Conservation (phyloP, 345 rosid genomes). For the Euphorbia pulcherrima region DNA sequence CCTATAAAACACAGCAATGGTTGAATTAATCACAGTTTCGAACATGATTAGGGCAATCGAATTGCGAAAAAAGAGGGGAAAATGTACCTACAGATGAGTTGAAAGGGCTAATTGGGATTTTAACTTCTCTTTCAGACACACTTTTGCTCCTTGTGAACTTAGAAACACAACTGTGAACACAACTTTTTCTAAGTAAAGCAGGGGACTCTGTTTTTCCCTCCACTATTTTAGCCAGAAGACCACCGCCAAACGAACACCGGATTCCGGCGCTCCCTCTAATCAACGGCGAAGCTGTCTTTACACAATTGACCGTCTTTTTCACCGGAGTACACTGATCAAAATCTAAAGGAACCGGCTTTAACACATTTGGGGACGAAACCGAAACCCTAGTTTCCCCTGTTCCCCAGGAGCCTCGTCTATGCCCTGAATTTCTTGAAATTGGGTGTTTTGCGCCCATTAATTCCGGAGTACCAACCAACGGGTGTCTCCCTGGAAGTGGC, state of each 20-base stretch:
- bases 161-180: conserved; percentile 49
- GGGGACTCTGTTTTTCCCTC: conserved; percentile 60
- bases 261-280: conserved; percentile 46
- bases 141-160: conserved; percentile 81
- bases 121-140: conserved; percentile 59
- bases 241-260: conserved; percentile 76
- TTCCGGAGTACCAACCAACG: conserved; percentile 79
- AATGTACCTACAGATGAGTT: conserved; percentile 93
- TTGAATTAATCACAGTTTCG: too few species aligned
- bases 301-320: conserved; percentile 36
- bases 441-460: conserved; percentile 53
- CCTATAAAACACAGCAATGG: conserved; percentile 32
- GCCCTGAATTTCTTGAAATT: conserved; percentile 29
- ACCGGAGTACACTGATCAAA: conserved; percentile 84
- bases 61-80: conserved; percentile 19
- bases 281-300: conserved; percentile 57
- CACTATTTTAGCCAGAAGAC: conserved; percentile 53
- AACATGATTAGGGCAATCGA: background rate
- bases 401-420: conserved; percentile 88
- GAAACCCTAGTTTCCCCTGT: conserved; percentile 39
- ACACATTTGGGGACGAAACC: conserved; percentile 52
- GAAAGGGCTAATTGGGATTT: conserved; percentile 52
- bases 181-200: conserved; percentile 69
- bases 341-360: conserved; percentile 81
- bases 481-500: conserved; percentile 91